Conservation (phyloP, 129 eudicot species). For the Kitagawia praeruptora region DNA sequence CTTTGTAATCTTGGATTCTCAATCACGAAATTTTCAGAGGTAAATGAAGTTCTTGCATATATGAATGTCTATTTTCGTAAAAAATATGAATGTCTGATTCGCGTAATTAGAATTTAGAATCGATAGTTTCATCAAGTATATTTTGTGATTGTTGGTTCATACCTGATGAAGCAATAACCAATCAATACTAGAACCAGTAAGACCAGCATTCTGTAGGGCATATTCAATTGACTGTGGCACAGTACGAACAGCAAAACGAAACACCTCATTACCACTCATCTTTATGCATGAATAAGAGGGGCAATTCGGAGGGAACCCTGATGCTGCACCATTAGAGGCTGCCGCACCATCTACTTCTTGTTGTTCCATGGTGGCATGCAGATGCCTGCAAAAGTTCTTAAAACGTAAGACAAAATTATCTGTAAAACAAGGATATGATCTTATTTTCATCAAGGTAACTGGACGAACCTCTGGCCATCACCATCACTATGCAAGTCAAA, state of each 20-base stretch:
- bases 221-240: slow-evolving; percentile 79
- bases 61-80: too few relatives aligned
- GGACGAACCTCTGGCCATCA: slow-evolving; percentile 56
- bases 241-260: slow-evolving; percentile 69
- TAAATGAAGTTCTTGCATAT: too few relatives aligned
- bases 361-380: slow-evolving; percentile 48
- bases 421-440: background rate
- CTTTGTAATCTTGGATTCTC: too few relatives aligned
- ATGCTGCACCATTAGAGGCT: slow-evolving; percentile 55
- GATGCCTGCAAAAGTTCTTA: slow-evolving; percentile 43
- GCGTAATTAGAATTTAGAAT: background rate
- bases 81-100: background rate
- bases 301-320: slow-evolving; percentile 47
- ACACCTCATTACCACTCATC: slow-evolving; percentile 89
- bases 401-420: background rate
- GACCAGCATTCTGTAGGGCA: slow-evolving; percentile 76
- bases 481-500: slow-evolving; percentile 97
- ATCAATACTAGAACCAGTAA: slow-evolving; percentile 53
- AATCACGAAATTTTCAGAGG: too few relatives aligned
- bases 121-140: background rate
- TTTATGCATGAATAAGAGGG: slow-evolving; percentile 58
- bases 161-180: slow-evolving; percentile 98
- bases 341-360: slow-evolving; percentile 26
- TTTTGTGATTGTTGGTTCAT: background rate
- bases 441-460: background rate